Conservation (phyloP, 2,329 filamentous ascomycete genomes). For the Leptographium wingfieldii region DNA sequence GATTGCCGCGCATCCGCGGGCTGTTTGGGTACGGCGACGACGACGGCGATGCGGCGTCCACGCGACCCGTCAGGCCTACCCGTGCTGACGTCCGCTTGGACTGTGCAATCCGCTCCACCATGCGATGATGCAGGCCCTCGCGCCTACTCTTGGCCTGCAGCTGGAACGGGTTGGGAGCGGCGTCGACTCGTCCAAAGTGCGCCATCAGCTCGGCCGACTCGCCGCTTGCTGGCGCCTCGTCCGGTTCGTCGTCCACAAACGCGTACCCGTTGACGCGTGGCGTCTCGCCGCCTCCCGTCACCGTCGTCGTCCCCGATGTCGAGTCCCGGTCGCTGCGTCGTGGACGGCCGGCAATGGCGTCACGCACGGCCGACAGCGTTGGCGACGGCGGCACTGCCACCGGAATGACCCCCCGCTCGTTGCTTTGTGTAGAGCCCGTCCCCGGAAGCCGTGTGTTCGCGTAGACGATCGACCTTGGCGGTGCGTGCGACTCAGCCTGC, state of each 20-base stretch:
- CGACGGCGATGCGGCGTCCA: constrained; percentile 29
- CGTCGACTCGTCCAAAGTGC: constrained; percentile 44
- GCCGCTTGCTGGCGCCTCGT: constrained; percentile 25
- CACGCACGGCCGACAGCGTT: constrained; percentile 70
- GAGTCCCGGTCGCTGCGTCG: constrained; percentile 51
- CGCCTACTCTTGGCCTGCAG: constrained; percentile 62
- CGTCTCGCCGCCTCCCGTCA: constrained; percentile 53
- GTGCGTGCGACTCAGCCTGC: constrained; percentile 58
- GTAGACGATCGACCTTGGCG: constrained; percentile 66
- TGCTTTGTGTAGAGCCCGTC: constrained; percentile 13
- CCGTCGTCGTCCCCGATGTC: constrained; percentile 1
- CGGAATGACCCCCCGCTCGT: too few relatives aligned
- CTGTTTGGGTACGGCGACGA: constrained; percentile 51
- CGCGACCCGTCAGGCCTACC: constrained; percentile 46
- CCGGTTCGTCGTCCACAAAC: constrained; percentile 75
- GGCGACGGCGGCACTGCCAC: constrained; percentile 54
- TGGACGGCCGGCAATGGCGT: constrained; percentile 66
- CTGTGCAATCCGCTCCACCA: constrained; percentile 71
- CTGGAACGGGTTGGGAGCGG: constrained; percentile 68
- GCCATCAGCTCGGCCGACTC: constrained; percentile 25
- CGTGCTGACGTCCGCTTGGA: constrained; percentile 53
- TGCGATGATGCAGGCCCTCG: constrained; percentile 71
- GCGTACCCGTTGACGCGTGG: constrained; percentile 87
- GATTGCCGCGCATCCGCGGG: constrained; percentile 38
- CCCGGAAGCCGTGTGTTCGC: constrained; percentile 68